phyloP scores from a whole-genome alignment of 2,329 filamentous ascomycete genomes.

The Exutisphaerella laricina region DNA sequence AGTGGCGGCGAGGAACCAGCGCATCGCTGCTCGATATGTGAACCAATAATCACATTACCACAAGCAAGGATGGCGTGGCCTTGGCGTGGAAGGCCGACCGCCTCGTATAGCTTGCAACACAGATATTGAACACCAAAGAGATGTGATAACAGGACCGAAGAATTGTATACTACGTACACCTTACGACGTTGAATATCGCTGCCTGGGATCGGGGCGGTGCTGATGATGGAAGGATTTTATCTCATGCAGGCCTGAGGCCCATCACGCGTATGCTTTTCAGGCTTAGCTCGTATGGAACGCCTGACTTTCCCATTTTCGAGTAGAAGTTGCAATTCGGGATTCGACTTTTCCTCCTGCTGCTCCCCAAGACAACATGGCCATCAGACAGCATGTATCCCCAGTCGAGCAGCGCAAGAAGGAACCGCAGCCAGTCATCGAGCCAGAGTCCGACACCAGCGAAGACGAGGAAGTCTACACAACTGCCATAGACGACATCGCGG shows the following conservation, averaged over 20 bases:
- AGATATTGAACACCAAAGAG: background rate
- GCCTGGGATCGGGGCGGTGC: no score
- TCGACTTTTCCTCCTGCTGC: no score
- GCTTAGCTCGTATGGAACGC: no score
- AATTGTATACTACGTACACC: no score
- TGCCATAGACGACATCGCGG: slow-evolving; percentile 2
- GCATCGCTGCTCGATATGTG: slow-evolving; percentile 18
- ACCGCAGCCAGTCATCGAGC: background rate
- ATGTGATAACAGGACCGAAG: background rate
- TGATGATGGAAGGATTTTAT: no score
- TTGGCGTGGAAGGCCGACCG: background rate
- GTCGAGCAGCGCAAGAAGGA: background rate
- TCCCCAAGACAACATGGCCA: slow-evolving; percentile 5
- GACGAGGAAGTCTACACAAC: background rate
- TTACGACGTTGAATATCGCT: no score
- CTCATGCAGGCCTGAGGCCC: no score
- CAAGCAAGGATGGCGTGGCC: slow-evolving; percentile 5
- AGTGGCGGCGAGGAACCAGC: slow-evolving; percentile 28
- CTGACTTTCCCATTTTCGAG: no score
- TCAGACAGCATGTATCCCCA: slow-evolving; percentile 3
- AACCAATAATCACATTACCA: slow-evolving; percentile 9
- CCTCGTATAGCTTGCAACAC: background rate
- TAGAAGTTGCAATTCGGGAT: no score
- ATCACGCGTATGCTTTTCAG: no score
- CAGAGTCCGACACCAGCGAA: background rate